Evolutionary conservation across 2,329 filamentous ascomycete genomes (phyloP).

Genomic region (Ophiocordyceps sinensis): DNA sequence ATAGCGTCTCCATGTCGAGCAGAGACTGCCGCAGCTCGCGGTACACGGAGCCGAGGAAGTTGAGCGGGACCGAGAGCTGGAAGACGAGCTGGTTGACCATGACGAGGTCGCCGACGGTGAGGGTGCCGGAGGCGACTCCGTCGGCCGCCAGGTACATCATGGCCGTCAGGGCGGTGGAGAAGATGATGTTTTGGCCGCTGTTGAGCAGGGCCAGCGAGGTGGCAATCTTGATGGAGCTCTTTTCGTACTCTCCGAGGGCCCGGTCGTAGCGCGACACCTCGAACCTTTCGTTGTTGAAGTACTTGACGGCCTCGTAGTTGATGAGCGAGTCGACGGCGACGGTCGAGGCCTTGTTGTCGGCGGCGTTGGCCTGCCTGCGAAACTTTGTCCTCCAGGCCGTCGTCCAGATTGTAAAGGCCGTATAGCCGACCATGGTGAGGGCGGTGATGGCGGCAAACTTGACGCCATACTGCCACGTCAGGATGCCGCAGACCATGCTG

Average conservation of each 20-base stretch:
- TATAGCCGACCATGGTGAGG: constrained; percentile 83
- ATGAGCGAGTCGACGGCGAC: constrained; percentile 94
- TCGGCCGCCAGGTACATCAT: constrained; percentile 98
- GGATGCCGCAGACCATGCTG: constrained; percentile 83
- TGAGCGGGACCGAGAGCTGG: constrained; percentile 89
- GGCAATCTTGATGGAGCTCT: constrained; percentile 90
- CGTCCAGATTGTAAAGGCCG: constrained; percentile 92
- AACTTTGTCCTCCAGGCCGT: constrained; percentile 98
- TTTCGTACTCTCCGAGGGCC: constrained; percentile 74
- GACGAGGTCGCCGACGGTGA: constrained; percentile 91
- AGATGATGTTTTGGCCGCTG: constrained; percentile 92
- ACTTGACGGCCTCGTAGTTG: constrained; percentile 98
- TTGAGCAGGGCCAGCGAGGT: constrained; percentile 90
- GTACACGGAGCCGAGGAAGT: constrained; percentile 97
- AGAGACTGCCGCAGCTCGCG: constrained; percentile 88
- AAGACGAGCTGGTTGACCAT: constrained; percentile 99
- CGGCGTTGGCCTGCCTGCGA: constrained; percentile 83
- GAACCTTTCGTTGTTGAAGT: constrained; percentile 97
- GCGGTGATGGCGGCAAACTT: constrained; percentile 87
- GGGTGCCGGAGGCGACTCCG: constrained; percentile 63
- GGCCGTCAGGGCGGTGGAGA: constrained; percentile 78
- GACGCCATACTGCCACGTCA: constrained; percentile 89
- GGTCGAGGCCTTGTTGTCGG: constrained; percentile 89
- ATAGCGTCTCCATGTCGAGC: constrained; percentile 96
- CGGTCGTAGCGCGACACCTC: constrained; percentile 85